Evolutionary conservation across 805 yeast genomes (phyloP), one percentile per base, ranked within the genome.

Genomic region (Komagataella pseudopastoris): DNA sequence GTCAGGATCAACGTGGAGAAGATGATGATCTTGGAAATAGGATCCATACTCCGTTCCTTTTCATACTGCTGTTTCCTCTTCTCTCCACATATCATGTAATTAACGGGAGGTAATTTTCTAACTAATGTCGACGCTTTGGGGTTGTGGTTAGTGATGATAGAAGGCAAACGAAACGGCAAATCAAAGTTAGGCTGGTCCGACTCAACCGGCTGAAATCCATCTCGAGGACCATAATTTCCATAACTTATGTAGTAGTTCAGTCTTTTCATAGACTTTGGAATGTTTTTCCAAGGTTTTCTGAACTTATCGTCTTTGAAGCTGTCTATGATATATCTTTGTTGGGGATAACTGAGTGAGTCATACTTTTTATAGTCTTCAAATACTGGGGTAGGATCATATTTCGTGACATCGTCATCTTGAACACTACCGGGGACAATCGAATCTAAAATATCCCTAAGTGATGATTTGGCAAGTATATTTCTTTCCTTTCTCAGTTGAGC

Each of bases 191-290:
- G 62, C 3, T 59, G 55, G n/a, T 70, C 62, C 52, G 67, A 70
- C 69, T 78, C 71, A 55, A 70, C 71, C 49, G 66, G 64, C 16
- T 65, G 64, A 51, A 83, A 74, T 18, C 76, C 76, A 49, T 76
- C 80, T 55, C 95, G 71, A 1, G 80, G 82, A 0, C 89, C 93
- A 74, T 85, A 78, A 49, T 82, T 71, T 2, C 90, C 90, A 63
- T 80, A 85, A 0, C 82, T 73, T 30, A 82, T 71, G 66, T 74
- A 81, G 61, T 79, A 83, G 7, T 78, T 73, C 55, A 83, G 68
- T 54, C 75, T 69, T 59, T 83, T 83, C 50, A 74, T 74, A 50
- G 75, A 72, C 10, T 54, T 54, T 3, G 77, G 69, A 47, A 83
- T 56, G 45, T 68, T 63, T 2, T 63, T 62, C 95, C 95, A 85